Conservation (phyloP, 768 basidiomycete species). For the Pisolithus sp. region DNA sequence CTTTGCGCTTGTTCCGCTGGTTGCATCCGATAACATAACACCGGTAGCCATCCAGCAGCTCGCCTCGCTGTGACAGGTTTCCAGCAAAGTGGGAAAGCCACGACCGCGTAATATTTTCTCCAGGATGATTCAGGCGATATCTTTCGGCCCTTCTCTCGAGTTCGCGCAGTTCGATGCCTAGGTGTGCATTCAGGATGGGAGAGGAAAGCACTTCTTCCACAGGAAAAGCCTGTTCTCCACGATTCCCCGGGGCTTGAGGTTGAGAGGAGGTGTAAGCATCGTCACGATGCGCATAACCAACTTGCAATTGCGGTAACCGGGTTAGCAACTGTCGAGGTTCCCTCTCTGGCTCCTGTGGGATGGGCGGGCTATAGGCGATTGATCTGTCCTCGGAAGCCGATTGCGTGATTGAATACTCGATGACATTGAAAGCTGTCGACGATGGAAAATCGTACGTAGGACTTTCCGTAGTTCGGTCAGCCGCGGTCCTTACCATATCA, state of each 20-base stretch:
- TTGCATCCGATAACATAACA: constrained; percentile 64
- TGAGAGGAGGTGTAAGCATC: background rate
- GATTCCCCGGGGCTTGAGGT: background rate
- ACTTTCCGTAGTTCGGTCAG: background rate
- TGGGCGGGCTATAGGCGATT: background rate
- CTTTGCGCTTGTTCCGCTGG: constrained; percentile 64
- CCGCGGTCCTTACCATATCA: background rate
- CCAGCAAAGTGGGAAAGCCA: constrained; percentile 69
- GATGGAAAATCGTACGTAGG: constrained; percentile 15
- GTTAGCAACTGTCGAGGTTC: background rate
- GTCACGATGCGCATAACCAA: background rate
- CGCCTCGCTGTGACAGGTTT: constrained; percentile 51
- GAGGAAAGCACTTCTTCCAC: constrained; percentile 19
- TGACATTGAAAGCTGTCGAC: constrained; percentile 25
- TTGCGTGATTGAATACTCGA: constrained; percentile 23
- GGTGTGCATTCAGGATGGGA: constrained; percentile 59
- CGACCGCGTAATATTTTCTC: constrained; percentile 51
- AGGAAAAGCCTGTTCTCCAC: background rate
- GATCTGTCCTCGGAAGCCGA: constrained; percentile 7
- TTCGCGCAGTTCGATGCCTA: constrained; percentile 49
- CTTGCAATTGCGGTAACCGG: background rate
- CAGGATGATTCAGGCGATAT: constrained; percentile 49
- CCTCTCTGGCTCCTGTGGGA: constrained; percentile 1
- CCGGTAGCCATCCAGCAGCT: constrained; percentile 52
- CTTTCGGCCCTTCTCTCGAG: constrained; percentile 50